Base-by-base conservation (phyloP, 1,284 basidiomycete species). In the Porodaedalea pini region DNA sequence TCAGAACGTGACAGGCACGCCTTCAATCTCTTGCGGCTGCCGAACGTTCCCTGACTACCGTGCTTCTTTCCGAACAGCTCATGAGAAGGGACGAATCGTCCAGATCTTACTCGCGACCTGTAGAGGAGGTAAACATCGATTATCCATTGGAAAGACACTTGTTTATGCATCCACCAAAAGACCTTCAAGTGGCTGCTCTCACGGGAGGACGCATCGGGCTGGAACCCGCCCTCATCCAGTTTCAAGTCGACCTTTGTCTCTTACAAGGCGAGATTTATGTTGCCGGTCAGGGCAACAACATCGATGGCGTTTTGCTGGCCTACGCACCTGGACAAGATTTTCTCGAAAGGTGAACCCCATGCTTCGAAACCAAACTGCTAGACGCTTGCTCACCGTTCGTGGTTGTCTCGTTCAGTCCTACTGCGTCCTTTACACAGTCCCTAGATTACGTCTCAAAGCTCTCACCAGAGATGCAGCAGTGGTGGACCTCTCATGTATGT, bases 381-480 rank as follows among this genome's bases (percentile, higher is more conserved):
- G 23, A 1, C 45, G n/a, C n/a, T n/a, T n/a, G n/a, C 25, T 15
- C 21, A 29, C 4, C n/a, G 23, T 11, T 32, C 19, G 10, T 2
- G n/a, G 41, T 37, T 44, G 23, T 5, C 19, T 11, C 17, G 40
- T 32, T 27, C 27, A 34, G 43, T n/a, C 17, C 21, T 23, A n/a
- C 54, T 39, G 23, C 54, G 11, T 40, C 21, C 32, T 47, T 27
- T 32, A 19, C 37, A 2, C 58, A 50, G n/a, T 34, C 13, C 5
- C 7, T 31, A 6, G 59, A 57, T 21, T 61, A 53, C 45, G 51
- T 61, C 6, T 39, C 59, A 21, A 57, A 44, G 23, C 56, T 61
- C 44, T 47, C 59, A 2, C 51, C 56, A 4, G 59, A 61, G 27
- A 61, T 61, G 59, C 59, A 61, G 39, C 59, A 57, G 32, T 61